Evolutionary conservation across 306 rosid species (phyloP).

Genomic region (Pyrus communis): DNA sequence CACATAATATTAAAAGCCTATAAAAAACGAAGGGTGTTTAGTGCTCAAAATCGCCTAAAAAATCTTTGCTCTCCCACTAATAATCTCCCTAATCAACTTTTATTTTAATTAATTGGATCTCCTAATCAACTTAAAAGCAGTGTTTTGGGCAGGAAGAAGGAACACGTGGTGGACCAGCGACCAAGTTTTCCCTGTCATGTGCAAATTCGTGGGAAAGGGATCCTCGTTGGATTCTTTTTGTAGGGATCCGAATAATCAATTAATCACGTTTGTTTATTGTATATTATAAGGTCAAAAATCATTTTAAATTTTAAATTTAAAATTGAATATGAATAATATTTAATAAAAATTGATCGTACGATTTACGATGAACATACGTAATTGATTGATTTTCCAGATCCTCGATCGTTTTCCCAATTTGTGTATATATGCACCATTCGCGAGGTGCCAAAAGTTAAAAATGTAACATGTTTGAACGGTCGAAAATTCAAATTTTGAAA

Average conservation of each 20-base stretch:
- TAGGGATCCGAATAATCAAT: accelerated
- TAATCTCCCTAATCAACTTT: too few species aligned
- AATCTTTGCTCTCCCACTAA: too few species aligned
- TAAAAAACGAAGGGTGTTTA: too few species aligned
- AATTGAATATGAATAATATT: too few species aligned
- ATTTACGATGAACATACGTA: accelerated
- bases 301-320: too few species aligned
- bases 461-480: background rate
- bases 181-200: too few species aligned
- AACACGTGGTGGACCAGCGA: too few species aligned
- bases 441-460: background rate
- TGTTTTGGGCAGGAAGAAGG: too few species aligned
- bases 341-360: accelerated
- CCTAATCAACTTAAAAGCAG: too few species aligned
- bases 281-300: accelerated
- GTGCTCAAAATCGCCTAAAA: too few species aligned
- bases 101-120: too few species aligned
- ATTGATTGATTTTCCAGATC: accelerated
- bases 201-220: too few species aligned
- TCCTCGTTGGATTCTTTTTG: accelerated
- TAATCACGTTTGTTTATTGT: accelerated
- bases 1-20: background rate
- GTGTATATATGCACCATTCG: background rate
- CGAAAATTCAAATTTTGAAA: slow-evolving; percentile 13
- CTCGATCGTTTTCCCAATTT: accelerated